Evolutionary conservation across 352 stramenopile species (phyloP), one percentile per base, ranked within the genome.

Genomic region (Phytophthora citricola): DNA sequence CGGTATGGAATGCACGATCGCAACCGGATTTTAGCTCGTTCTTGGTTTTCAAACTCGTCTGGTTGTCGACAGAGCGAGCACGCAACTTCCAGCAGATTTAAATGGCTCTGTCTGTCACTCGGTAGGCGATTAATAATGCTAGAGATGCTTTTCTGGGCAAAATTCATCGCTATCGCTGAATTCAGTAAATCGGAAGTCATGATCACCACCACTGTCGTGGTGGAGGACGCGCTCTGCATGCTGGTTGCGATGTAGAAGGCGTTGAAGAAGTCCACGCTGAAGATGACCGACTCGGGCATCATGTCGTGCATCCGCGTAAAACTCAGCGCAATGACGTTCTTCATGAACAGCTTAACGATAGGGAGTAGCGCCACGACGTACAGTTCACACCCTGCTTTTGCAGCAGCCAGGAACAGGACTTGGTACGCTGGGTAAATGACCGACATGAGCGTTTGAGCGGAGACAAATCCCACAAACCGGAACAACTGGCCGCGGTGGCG

Each of bases 211-310:
- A 68, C 45, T 0, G 45, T 56, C 3, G 22, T 55, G 1, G 24
- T 44, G 2, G 64, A 68, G 1, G 58, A 64, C 3, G 58, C 38
- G 2, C 9, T 59, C 14, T 71, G 48, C 63, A 71, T 71, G 14
- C 56, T 58, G 1, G 58, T 60, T 4, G 64, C 60, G n/a, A 76
- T 24, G 50, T 66, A 73, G 5, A 73, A 24, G 0, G 58, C 54
- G 29, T 73, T 73, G 20, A 64, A 64, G 22, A 60, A 66, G 27
- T 66, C 61, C 6, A 71, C 55, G 4, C 26, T 67, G 48, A 71
- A 71, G 8, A 68, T 71, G n/a, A 66, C 67, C 7, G 52, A 32
- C 11, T 62, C 44, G 1, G 67, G 67, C 31, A 71, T 58, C 17
- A 63, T 20, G 26, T 71, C 67, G 6, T 71, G 34, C 24, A 62